Evolutionary conservation across 495 filamentous ascomycete species (phyloP).

Genomic region (Entonaema liquescens): DNA sequence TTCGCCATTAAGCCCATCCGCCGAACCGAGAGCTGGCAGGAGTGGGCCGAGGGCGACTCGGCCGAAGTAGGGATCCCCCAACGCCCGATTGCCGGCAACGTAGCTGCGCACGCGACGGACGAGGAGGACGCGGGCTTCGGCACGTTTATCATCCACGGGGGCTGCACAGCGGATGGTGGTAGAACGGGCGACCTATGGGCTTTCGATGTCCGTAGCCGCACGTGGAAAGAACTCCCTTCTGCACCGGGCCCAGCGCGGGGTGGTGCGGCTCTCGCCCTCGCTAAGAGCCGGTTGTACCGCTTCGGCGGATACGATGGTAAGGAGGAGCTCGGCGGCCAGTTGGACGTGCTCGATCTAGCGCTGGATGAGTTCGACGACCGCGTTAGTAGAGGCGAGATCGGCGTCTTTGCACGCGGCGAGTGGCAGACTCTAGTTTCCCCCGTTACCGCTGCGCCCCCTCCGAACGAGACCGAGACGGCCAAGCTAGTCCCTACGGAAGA

Average conservation of each 20-base stretch:
- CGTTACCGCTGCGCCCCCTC: constrained; percentile 26
- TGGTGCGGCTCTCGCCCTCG: constrained; percentile 69
- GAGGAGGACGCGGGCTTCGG: constrained; percentile 60
- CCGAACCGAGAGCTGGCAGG: constrained; percentile 48
- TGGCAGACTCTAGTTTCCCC: constrained; percentile 51
- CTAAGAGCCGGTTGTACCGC: constrained; percentile 67
- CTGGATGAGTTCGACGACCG: constrained; percentile 60
- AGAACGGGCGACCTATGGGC: constrained; percentile 75
- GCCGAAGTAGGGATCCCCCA: constrained; percentile 55
- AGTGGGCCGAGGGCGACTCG: constrained; percentile 55
- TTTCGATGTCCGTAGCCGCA: constrained; percentile 65
- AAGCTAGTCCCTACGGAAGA: constrained; percentile 43
- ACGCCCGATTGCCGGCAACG: constrained; percentile 55
- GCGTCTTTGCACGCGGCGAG: constrained; percentile 44
- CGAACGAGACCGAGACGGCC: constrained; percentile 30
- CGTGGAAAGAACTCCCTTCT: constrained; percentile 69
- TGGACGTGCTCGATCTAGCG: constrained; percentile 68
- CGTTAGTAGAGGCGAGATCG: constrained; percentile 50
- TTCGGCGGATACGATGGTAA: constrained; percentile 79
- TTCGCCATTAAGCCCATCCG: constrained; percentile 44
- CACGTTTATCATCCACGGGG: constrained; percentile 75
- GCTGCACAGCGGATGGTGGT: constrained; percentile 62
- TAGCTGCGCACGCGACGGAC: constrained; percentile 57
- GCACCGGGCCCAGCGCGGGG: constrained; percentile 69
- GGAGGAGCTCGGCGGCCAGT: constrained; percentile 66